Evolutionary conservation across 331 rosid genomes (phyloP).

Genomic region (Acacia pycnantha): DNA sequence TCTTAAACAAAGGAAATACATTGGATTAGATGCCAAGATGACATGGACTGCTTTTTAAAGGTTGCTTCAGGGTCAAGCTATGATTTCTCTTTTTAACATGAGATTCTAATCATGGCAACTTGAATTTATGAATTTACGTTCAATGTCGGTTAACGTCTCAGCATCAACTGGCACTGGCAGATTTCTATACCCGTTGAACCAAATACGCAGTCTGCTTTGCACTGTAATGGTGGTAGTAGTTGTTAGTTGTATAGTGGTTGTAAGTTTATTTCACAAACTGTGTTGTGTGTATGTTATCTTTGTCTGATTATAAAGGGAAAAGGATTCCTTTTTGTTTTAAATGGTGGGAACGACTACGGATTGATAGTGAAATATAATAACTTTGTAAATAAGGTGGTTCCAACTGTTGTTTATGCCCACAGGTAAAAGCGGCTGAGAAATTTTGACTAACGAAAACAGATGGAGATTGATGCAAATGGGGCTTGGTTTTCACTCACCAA

Average conservation of each 20-base stretch:
- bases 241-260: no score
- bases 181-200: no score
- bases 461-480: no score
- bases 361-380: neutral
- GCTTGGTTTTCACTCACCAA: no score
- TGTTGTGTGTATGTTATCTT: no score
- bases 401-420: neutral
- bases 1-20: neutral
- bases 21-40: neutral
- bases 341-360: neutral
- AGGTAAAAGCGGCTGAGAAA: no score
- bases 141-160: slow-evolving; percentile 80
- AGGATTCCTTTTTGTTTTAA: neutral
- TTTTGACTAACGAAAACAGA: no score
- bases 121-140: slow-evolving; percentile 51
- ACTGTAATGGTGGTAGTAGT: no score
- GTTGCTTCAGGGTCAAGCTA: neutral
- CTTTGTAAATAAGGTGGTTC: neutral
- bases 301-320: neutral
- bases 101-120: slow-evolving; percentile 20
- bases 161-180: slow-evolving; percentile 58
- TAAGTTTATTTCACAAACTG: no score
- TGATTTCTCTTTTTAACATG: slow-evolving; percentile 1
- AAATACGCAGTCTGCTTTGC: no score
- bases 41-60: neutral